Evolutionary conservation across 1,139 yeast genomes (phyloP).

Genomic region (Debaryomyces subglobosus): DNA sequence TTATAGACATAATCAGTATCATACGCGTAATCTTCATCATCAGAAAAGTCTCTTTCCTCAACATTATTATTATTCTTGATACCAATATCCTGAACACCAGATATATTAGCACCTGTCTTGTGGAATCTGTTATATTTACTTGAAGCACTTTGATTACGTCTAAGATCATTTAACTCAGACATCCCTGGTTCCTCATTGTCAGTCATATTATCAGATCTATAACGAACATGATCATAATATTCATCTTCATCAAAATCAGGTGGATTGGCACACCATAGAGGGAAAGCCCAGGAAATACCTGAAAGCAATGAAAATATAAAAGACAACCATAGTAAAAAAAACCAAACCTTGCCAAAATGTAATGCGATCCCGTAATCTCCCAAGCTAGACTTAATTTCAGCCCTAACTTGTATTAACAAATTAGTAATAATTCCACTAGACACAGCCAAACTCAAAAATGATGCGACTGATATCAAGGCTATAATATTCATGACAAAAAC

Average conservation of each 20-base stretch:
- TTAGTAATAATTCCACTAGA: constrained; percentile 32
- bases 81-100: not conserved
- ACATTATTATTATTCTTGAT: not conserved
- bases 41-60: constrained; percentile 1
- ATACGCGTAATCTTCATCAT: not conserved
- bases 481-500: constrained; percentile 32
- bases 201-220: constrained; percentile 3
- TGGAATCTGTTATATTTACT: not conserved
- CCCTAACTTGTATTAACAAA: constrained; percentile 25
- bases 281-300: constrained; percentile 40
- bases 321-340: constrained; percentile 42
- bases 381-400: constrained; percentile 34
- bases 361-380: constrained; percentile 49
- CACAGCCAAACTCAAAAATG: constrained; percentile 32
- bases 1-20: constrained; percentile 5
- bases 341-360: constrained; percentile 45
- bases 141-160: not conserved
- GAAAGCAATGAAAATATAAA: constrained; percentile 28
- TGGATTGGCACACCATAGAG: constrained; percentile 52
- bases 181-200: not conserved
- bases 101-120: not conserved
- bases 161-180: not conserved
- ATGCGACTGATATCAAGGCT: constrained; percentile 36
- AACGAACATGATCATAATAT: constrained; percentile 13
- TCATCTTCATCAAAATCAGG: constrained; percentile 26